phyloP scores from a whole-genome alignment of 768 basidiomycete species.

The Pseudohyphozyma bogoriensis region DNA sequence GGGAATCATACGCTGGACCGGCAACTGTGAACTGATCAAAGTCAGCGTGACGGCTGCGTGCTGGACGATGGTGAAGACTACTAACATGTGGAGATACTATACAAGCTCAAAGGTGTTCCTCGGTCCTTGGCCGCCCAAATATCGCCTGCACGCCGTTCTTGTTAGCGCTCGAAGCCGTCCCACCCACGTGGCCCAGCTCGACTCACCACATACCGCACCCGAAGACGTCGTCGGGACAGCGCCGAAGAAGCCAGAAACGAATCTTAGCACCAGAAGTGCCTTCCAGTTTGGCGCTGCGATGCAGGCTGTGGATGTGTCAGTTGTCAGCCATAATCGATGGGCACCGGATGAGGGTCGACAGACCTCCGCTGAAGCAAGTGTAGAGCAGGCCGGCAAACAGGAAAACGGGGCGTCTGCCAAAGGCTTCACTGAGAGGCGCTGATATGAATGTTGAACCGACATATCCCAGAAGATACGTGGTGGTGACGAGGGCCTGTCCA shows the following conservation, averaged over 20 bases:
- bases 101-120: conserved; percentile 14
- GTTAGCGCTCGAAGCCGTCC: too few relatives aligned
- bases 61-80: not conserved
- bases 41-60: not conserved
- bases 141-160: too few relatives aligned
- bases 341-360: not conserved
- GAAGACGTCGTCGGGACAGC: conserved; percentile 10
- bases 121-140: conserved; percentile 8
- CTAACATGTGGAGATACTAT: not conserved
- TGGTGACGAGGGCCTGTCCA: not conserved
- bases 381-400: not conserved
- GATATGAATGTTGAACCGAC: conserved; percentile 1
- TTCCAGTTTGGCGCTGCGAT: conserved; percentile 6
- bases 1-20: too few relatives aligned
- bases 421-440: conserved; percentile 3
- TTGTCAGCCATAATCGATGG: not conserved
- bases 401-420: conserved; percentile 14
- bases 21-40: not conserved
- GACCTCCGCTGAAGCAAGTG: conserved; percentile 9
- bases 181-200: too few relatives aligned
- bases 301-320: not conserved
- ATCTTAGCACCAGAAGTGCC: conserved; percentile 8
- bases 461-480: conserved; percentile 18
- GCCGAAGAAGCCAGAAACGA: conserved; percentile 14
- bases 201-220: conserved; percentile 16